Evolutionary conservation across 352 stramenopile genomes (phyloP).

Genomic region (Plasmopara muralis): DNA sequence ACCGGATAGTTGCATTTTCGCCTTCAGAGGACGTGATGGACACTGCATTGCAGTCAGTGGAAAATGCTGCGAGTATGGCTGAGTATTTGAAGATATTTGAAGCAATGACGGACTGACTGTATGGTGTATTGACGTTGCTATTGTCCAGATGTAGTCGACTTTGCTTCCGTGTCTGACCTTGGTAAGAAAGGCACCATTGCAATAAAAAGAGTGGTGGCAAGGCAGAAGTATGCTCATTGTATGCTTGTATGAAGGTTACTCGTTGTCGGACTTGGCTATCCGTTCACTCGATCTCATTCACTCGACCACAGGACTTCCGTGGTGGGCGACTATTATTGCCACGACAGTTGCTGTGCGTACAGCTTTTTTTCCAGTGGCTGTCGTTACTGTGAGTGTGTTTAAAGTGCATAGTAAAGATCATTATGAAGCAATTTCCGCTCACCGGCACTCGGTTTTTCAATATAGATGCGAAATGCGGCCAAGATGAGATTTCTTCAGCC

Average conservation of each 20-base stretch:
- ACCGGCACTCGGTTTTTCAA: neutral
- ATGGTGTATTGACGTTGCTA: neutral
- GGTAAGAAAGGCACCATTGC: conserved; percentile 12
- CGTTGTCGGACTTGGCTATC: conserved; percentile 67
- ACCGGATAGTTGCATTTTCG: conserved; percentile 39
- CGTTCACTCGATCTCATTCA: conserved; percentile 71
- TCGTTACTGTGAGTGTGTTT: conserved; percentile 60
- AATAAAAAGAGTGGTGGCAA: neutral
- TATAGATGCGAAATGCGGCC: conserved; percentile 73
- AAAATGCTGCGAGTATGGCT: conserved; percentile 34
- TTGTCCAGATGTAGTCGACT: conserved; percentile 39
- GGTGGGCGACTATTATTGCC: conserved; percentile 82
- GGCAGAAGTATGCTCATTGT: neutral
- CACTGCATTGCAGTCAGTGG: conserved; percentile 28
- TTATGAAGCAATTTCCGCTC: neutral
- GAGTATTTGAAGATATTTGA: conserved; percentile 1
- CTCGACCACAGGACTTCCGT: conserved; percentile 70
- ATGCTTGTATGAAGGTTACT: conserved; percentile 30
- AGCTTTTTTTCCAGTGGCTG: conserved; percentile 65
- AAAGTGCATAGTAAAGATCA: neutral
- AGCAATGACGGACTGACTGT: conserved; percentile 5
- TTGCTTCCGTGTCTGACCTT: conserved; percentile 49
- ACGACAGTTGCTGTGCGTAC: conserved; percentile 74
- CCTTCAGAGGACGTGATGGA: conserved; percentile 35
- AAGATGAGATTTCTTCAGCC: conserved; percentile 81